Base-by-base conservation (phyloP, 75 land plant genomes). In the Picea sitchensis region DNA sequence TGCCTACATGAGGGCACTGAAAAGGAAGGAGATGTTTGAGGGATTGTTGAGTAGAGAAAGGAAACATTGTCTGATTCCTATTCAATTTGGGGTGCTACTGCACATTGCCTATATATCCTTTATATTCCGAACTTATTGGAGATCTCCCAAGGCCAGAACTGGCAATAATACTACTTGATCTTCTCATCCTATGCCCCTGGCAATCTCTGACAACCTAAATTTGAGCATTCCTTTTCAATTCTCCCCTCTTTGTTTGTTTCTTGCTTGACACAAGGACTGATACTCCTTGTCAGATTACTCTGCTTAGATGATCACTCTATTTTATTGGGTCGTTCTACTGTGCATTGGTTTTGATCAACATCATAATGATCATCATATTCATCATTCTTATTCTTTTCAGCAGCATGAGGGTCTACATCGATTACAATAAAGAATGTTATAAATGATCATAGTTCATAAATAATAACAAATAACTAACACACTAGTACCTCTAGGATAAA, bases 111-210 rank as follows among this genome's bases (percentile, higher is more conserved):
- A 14, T 11, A 17, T 26, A 47, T 5, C 36, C 62, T 26, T 51
- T 80, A 12, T 60, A 54, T 36, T 76, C 65, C 26, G 34, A 21
- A 59, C n/a, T 72, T 47, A 76, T 79, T 75, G 15, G 81, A 14
- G 82, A 81, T 77, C 80, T 86, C 21, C 76, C 69, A 34, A 76
- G 83, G 14, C 83, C 79, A 47, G 77, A 74, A 41, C 76, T 54
- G 9, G 26, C 17, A 64, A 47, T 20, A 1, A 20, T 69, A n/a
- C n/a, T 1, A 20, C 41, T 41, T 41, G 51, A 20, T 8, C 23
- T 44, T 14, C 73, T 71, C 73, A n/a, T 41, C 73, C 6, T 32
- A 69, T 69, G 18, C 20, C 21, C 73, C n/a, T 69, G 51, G 41
- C 67, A 74, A 30, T 69, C 47, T 41, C 21, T n/a, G 8, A 4